These are phyloP conservation scores for Trichoderma orchidacearum DNA, from an alignment of 495 filamentous ascomycete species.

Conservation along the genomic window DNA sequence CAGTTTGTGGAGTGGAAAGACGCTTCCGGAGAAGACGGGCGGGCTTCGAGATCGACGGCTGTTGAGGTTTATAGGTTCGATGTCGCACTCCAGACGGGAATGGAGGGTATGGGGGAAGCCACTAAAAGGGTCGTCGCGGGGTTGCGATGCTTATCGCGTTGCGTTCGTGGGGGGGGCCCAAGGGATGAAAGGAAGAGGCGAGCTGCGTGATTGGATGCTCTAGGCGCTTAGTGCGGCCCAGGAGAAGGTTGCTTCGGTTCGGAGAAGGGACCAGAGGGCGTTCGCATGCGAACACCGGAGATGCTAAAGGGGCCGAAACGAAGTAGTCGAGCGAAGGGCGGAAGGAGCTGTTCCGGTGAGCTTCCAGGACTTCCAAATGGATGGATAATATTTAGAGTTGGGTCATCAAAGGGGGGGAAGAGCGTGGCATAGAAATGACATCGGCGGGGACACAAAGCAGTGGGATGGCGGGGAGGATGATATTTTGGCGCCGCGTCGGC, in stretches of 20 bases:
- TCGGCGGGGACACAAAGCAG: not conserved
- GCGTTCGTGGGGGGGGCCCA: no score
- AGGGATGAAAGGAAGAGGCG: no score
- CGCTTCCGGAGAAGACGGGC: conserved; percentile 1
- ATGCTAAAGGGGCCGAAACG: not conserved
- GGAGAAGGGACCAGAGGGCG: not conserved
- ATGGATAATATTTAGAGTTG: no score
- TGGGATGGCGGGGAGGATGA: not conserved
- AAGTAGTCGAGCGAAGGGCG: no score
- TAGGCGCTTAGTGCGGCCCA: not conserved
- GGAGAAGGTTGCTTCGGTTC: not conserved
- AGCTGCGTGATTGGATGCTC: not conserved
- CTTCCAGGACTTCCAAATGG: not conserved
- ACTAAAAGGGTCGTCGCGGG: not conserved
- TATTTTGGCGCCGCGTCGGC: not conserved
- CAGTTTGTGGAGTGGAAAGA: conserved; percentile 53
- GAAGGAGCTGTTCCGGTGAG: not conserved
- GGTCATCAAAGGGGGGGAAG: not conserved
- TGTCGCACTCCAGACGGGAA: not conserved
- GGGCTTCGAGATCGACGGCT: not conserved
- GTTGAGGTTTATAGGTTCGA: not conserved
- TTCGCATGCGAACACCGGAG: not conserved
- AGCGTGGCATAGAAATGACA: not conserved
- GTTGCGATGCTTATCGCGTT: not conserved
- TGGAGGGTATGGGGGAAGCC: not conserved